Base-by-base conservation (phyloP, 305 asterid genomes). In the Rubia peregrina region DNA sequence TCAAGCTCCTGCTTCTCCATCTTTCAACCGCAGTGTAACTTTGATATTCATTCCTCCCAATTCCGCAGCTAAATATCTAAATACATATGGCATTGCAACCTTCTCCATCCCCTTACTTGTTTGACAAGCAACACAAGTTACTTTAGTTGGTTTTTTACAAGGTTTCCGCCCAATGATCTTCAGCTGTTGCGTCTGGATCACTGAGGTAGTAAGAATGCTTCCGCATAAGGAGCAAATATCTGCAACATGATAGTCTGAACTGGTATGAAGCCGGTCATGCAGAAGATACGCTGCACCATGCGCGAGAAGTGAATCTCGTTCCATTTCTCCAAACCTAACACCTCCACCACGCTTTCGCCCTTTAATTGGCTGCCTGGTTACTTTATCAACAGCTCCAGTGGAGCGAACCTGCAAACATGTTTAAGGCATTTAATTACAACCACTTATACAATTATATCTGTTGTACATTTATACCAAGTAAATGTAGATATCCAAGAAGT, bases 271-370 rank as follows among this genome's bases (percentile, higher is more conserved):
- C 83, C 98, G 87, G 65, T 93, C 98, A 13, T 93, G 98, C 67
- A 93, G 75, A 55, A 93, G 82, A 77, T 93, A 93, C 9, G 98
- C 95, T 12, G 98, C 96, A 57, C 98, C 98, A 61, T 93, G 98
- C 6, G 98, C 98, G 44, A 93, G 81, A 70, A 93, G 95, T 22
- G 98, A 89, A 48, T 93, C 98, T 16, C 98, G 89, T 79, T 93
- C 98, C 98, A 93, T 93, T 81, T 93, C 98, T 55, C 98, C 98
- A 75, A 93, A 93, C 24, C 98, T 94, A 63, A 93, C 81, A 44
- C 98, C 98, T 49, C 98, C 98, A 55, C 98, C 98, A 0, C 91
- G 94, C 71, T 93, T 93, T 79, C 98, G 82, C 5, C 98, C 98
- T 76, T 93, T 93, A 72, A 93, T 87, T 53, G 98, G 98, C 71